Base-by-base conservation (phyloP, 805 yeast genomes). In the Candida morakotiae region DNA sequence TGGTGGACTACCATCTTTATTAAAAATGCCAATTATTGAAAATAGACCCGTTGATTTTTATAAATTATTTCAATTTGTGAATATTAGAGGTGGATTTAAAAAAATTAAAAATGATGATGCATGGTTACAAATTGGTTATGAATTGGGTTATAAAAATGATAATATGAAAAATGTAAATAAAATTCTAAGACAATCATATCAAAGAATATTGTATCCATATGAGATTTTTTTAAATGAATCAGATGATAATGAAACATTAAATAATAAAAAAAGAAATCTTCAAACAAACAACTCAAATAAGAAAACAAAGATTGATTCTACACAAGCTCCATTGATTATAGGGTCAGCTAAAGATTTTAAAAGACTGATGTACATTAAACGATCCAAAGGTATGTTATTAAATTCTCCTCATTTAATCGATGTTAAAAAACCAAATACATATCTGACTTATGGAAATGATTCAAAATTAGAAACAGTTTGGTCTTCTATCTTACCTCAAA, bases 121-220 rank as follows among this genome's bases (percentile, higher is more conserved):
- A 31, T 87, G 95, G 96, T 87, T 87, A 1, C 87, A 83, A 51
- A 73, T 87, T 8, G 91, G 91, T 10, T 67, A 88, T 38, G 95
- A 85, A 48, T 60, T 87, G 34, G 94, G 95, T 0, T 83, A 80
- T 53, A 72, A 77, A 22, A 87, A 87, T 2, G 73, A 78, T 46
- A 78, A 80, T 35, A 79, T 81, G 75, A 79, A 85, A 22, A 80
- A 87, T 9, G 56, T 83, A 31, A 79, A 87, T 10, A 74, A 87
- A 11, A 73, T 87, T 1, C 60, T 84, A 42, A 77, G 81, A 49
- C 57, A 76, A 1, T 75, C 83, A 1, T 81, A 81, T 49, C 67
- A 69, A 41, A 69, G 72, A 34, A 52, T 62, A 20, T 44, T 63
- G 15, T 58, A 56, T 39, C 67, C 67, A 1, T 54, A 58, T 30